Base-by-base conservation (phyloP, 1,139 yeast genomes). In the Suhomyces bokatorum region DNA sequence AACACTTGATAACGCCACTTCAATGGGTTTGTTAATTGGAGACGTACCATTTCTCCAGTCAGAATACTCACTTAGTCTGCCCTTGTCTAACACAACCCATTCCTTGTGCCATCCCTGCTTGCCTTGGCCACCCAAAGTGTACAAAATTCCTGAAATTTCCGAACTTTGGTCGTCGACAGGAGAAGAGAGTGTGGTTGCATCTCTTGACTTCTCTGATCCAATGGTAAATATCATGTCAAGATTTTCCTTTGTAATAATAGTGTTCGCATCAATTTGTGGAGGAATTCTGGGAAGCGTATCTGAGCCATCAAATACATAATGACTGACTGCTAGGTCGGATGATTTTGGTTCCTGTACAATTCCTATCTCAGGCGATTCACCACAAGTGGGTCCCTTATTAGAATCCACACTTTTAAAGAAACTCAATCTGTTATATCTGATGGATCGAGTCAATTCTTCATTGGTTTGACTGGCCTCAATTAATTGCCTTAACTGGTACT, bases 91-190 rank as follows among this genome's bases (percentile, higher is more conserved):
- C 0, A 83, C 89, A 1, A 89, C 88, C 95, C 96, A 87, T 63
- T 86, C 91, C 57, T 88, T 88, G 63, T 89, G 96, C 97, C 96
- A 89, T 2, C 88, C 87, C 28, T 79, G 81, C 54, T 85, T 86
- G 10, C 87, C 87, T 48, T 83, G 81, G 2, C 90, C 90, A 2
- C 88, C 85, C 32, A 82, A 70, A 0, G 87, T 80, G 72, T 84
- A 83, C 13, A 85, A 61, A 17, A 85, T 73, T 0, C 91, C 91
- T 37, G 73, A 63, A 47, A 67, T 69, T 44, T 71, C 75, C 4
- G 67, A 56, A 9, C 55, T 59, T 37, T 62, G 65, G 40, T 63
- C 67, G 15, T 48, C 55, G 30, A 50, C 40, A 9, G 53, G 40
- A 7, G 48, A 35, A 17, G 26, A 32, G 4, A 22, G 29, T 9